Evolutionary conservation across 2,329 filamentous ascomycete species (phyloP).

Genomic region (Diplodia scrobiculata): DNA sequence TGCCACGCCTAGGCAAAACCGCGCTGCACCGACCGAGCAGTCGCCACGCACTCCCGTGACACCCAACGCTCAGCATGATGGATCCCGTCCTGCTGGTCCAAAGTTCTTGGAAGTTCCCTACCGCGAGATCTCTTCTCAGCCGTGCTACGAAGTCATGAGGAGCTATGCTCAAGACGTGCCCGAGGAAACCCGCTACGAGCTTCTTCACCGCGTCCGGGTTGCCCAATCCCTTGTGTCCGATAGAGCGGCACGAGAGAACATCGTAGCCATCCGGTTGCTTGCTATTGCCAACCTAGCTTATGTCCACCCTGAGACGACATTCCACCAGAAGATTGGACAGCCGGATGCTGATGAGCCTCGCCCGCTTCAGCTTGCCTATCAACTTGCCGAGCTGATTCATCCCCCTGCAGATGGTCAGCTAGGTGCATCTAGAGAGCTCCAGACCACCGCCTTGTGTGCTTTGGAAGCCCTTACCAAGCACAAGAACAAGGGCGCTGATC

Average conservation of each 20-base stretch:
- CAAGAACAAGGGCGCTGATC: constrained; percentile 74
- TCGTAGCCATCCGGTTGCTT: constrained; percentile 78
- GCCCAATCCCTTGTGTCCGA: constrained; percentile 77
- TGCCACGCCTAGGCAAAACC: constrained; percentile 57
- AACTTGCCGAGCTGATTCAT: constrained; percentile 88
- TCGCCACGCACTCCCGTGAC: constrained; percentile 55
- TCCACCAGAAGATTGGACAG: constrained; percentile 81
- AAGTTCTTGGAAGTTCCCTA: constrained; percentile 63
- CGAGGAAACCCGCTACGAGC: constrained; percentile 73
- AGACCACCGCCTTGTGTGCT: constrained; percentile 77
- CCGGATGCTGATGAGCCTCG: constrained; percentile 88
- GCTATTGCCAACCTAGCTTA: constrained; percentile 91
- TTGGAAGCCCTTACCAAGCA: constrained; percentile 85
- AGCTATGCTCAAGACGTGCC: constrained; percentile 63
- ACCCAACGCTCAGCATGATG: constrained; percentile 37
- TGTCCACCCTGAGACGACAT: constrained; percentile 78
- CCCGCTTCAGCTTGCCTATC: constrained; percentile 84
- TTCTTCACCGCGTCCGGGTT: constrained; percentile 78
- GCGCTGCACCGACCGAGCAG: constrained; percentile 49
- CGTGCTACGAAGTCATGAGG: constrained; percentile 49
- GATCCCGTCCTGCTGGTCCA: constrained; percentile 37
- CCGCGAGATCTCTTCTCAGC: constrained; percentile 48
- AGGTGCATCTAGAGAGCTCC: constrained; percentile 71
- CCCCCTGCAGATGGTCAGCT: constrained; percentile 70
- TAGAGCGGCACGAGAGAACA: constrained; percentile 67